A percentile compares a stretch with the other conserved stretches of the same genome.
These are phyloP conservation scores for Theileria annulata DNA, from an alignment of 169 alveolate species.

Conservation along the genomic window DNA sequence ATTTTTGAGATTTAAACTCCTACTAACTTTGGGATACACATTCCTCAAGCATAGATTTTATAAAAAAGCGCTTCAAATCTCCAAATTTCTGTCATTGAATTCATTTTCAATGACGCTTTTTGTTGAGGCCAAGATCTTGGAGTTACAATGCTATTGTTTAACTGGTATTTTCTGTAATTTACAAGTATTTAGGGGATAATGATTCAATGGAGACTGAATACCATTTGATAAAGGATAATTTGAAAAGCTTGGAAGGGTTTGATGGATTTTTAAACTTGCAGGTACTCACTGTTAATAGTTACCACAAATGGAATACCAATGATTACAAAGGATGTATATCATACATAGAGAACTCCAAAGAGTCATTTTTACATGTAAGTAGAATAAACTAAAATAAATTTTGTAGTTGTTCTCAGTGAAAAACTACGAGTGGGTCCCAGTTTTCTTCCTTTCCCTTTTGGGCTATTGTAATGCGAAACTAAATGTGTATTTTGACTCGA, in stretches of 20 bases:
- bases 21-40: constrained; percentile 50
- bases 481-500: constrained; percentile 26
- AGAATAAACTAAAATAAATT: background rate
- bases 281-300: constrained; percentile 4
- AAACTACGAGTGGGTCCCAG: constrained; percentile 60
- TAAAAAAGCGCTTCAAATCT: constrained; percentile 37
- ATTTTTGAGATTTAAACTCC: constrained; percentile 31
- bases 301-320: constrained; percentile 35
- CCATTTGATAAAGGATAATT: background rate
- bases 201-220: constrained; percentile 8
- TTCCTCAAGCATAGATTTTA: constrained; percentile 38
- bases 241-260: constrained; percentile 28
- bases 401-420: constrained; percentile 11
- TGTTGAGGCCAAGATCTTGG: constrained; percentile 43
- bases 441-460: constrained; percentile 33
- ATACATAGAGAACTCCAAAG: constrained; percentile 21
- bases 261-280: constrained; percentile 55
- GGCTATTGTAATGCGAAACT: constrained; percentile 40
- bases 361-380: constrained; percentile 34
- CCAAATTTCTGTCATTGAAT: constrained; percentile 10
- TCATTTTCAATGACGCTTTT: constrained; percentile 6
- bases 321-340: constrained; percentile 29
- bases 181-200: background rate
- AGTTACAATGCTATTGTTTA: constrained; percentile 47
- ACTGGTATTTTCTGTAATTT: background rate